Conservation (phyloP, 495 filamentous ascomycete species). For the Diplogelasinospora grovesii region DNA sequence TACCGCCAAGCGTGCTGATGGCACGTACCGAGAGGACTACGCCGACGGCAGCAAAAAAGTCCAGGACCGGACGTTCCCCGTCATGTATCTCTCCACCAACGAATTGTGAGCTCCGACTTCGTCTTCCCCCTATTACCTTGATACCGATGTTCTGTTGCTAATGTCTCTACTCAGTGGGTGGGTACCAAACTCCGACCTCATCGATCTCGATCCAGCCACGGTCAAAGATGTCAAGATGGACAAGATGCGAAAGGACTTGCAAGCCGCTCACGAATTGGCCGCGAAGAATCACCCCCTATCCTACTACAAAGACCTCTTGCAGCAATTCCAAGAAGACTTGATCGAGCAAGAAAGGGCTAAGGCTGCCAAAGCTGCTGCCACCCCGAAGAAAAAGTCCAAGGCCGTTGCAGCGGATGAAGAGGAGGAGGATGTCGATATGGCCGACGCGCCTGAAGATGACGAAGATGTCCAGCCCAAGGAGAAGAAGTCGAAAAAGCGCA, state of each 20-base stretch:
- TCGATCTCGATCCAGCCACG: constrained; percentile 61
- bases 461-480: constrained; percentile 35
- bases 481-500: constrained; percentile 64
- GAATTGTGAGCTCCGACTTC: constrained; percentile 72
- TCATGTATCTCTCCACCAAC: constrained; percentile 91
- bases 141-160: neutral
- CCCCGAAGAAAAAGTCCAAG: constrained; percentile 55
- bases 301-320: constrained; percentile 71
- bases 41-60: constrained; percentile 75
- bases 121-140: neutral
- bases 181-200: constrained; percentile 73
- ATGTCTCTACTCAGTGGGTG: constrained; percentile 55
- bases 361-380: constrained; percentile 55
- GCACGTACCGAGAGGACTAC: constrained; percentile 76
- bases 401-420: constrained; percentile 48
- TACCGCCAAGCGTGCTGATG: constrained; percentile 70
- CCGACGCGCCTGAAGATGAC: constrained; percentile 49
- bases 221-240: constrained; percentile 57
- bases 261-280: constrained; percentile 67
- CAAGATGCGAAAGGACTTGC: constrained; percentile 68
- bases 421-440: constrained; percentile 70
- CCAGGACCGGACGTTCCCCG: constrained; percentile 76
- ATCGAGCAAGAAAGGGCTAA: constrained; percentile 53
- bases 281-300: constrained; percentile 61
- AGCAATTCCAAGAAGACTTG: constrained; percentile 55